Percentiles rank a stretch among this genome's conserved stretches.
These are phyloP conservation scores for Mucor irregularis DNA, from an alignment of 371 early-diverging fungal genomes.

Conservation along the genomic window DNA sequence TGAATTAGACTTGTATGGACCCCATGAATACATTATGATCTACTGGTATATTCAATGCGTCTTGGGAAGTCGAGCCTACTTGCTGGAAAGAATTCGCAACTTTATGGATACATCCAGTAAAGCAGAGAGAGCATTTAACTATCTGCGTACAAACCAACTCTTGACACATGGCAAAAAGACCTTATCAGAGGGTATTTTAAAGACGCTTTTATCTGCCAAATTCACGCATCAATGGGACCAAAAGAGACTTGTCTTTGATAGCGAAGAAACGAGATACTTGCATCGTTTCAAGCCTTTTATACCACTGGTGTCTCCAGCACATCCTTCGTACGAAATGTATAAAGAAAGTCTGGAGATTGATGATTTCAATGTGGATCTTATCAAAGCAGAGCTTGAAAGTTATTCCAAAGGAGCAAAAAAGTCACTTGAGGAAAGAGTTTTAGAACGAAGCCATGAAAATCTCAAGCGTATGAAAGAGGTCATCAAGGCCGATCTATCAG, in stretches of 20 bases:
- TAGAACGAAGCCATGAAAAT: no score
- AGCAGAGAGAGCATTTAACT: not conserved
- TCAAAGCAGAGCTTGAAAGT: no score
- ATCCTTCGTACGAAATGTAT: constrained; percentile 37
- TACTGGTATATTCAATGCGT: constrained; percentile 52
- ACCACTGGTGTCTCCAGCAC: constrained; percentile 48
- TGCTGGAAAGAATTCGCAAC: constrained; percentile 31
- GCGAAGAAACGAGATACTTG: constrained; percentile 52
- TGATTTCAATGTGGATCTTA: constrained; percentile 23
- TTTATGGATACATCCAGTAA: constrained; percentile 12
- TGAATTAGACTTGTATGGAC: constrained; percentile 70
- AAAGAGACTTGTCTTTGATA: constrained; percentile 50
- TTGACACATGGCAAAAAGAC: constrained; percentile 20
- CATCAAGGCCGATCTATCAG: constrained; percentile 13
- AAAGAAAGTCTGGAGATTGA: constrained; percentile 27
- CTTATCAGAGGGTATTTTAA: constrained; percentile 33
- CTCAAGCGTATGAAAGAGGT: constrained; percentile 7
- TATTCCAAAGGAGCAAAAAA: no score
- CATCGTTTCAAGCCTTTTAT: constrained; percentile 67
- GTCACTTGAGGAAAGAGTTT: no score
- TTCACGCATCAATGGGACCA: constrained; percentile 41
- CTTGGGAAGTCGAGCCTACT: constrained; percentile 33
- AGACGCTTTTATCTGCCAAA: constrained; percentile 36
- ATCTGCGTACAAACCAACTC: constrained; percentile 2
- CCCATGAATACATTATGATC: constrained; percentile 67